Base-by-base conservation (phyloP, 208 protist genomes). In the Leishmania arabica region DNA sequence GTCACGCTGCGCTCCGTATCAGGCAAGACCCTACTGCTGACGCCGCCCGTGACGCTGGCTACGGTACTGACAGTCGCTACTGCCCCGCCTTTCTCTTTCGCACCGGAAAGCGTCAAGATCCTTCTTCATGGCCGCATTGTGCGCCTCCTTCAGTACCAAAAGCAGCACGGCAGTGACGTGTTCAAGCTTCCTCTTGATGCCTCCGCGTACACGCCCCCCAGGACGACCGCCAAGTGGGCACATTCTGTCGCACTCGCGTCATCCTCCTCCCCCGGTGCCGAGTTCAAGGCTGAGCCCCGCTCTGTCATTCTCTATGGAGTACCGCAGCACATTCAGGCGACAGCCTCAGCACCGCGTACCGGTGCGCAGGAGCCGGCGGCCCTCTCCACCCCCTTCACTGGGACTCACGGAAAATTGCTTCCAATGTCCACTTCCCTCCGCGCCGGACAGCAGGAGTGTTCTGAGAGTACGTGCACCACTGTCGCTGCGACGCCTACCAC, bases 1-100 rank as follows among this genome's bases (percentile, higher is more conserved):
- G 75, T 91, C 24, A 83, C 76, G 19, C 79, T 95, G 70, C 90
- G 84, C 37, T 91, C 78, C n/a, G 82, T 90, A 17, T 85, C 86
- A 5, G 91, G 91, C 17, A 89, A 89, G 74, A 81, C 78, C 17
- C 82, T 77, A 13, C 8, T 68, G 34, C 78, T 92, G 31, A 65
- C n/a, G 0, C 82, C 74, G n/a, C 91, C 91, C 2, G 77, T 85
- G 74, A 92, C 91, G 45, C 75, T 90, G 53, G 72, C 75, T 7
- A 69, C 77, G 17, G 75, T 95, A 56, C 70, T 95, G 34, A 73
- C 77, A 1, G 86, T 81, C 1, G 89, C 89, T 8, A 84, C 82
- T 2, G 65, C 76, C 0, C 82, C 86, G 40, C 82, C 82, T 17
- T 86, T 95, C 27, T 84, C 76, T 37, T 76, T 92, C 27, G 73